These are phyloP conservation scores for Pythium grandisporangium DNA, from an alignment of 352 stramenopile genomes.

Conservation along the genomic window DNA sequence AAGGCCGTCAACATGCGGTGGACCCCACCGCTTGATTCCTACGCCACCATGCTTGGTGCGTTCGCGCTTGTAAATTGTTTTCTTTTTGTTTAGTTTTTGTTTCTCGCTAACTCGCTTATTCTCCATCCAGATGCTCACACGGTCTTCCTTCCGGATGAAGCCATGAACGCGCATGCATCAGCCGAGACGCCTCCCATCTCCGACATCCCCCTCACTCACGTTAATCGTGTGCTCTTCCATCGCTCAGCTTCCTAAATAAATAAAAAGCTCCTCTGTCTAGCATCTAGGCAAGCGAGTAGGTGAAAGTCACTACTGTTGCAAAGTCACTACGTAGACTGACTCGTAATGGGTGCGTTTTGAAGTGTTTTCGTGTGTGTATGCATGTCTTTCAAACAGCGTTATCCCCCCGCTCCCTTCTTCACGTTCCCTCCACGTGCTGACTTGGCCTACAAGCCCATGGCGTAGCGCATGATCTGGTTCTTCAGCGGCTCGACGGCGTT, in stretches of 20 bases:
- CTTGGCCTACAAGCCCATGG: constrained; percentile 66
- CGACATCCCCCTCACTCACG: constrained; percentile 67
- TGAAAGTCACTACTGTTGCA: too few relatives aligned
- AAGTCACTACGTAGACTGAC: constrained; percentile 3
- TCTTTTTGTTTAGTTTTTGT: too few relatives aligned
- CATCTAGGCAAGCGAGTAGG: too few relatives aligned
- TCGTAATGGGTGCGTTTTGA: constrained; percentile 9
- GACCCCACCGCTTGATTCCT: constrained; percentile 61
- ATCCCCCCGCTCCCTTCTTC: background rate
- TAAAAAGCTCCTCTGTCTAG: too few relatives aligned
- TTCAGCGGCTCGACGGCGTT: constrained; percentile 84
- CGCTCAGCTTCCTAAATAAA: too few relatives aligned
- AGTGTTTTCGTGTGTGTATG: constrained; percentile 5
- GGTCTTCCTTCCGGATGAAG: constrained; percentile 33
- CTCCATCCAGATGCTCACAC: constrained; percentile 38
- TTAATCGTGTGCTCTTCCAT: constrained; percentile 58
- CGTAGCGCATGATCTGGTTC: constrained; percentile 87
- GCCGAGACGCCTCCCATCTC: constrained; percentile 63
- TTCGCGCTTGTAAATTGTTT: background rate
- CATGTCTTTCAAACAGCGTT: too few relatives aligned
- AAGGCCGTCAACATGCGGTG: constrained; percentile 75
- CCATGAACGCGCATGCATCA: constrained; percentile 28
- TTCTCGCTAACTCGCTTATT: background rate
- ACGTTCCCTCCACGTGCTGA: background rate
- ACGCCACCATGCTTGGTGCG: constrained; percentile 63